These are phyloP conservation scores for Silene conica DNA, from an alignment of 148 eudicot species.

Conservation along the genomic window DNA sequence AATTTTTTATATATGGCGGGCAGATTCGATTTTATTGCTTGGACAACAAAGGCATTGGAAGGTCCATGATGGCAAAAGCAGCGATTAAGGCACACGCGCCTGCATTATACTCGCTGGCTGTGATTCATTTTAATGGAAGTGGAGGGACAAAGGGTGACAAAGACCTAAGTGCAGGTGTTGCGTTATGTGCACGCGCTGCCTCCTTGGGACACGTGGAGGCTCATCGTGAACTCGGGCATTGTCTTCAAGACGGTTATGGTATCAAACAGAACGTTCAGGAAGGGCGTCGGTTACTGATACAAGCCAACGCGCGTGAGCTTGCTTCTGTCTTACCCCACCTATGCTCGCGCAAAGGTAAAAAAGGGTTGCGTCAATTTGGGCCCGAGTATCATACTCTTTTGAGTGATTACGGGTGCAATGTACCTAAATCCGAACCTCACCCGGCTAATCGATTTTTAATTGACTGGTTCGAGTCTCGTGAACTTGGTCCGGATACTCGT, in stretches of 20 bases:
- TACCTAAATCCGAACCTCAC: conserved; percentile 61
- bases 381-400: conserved; percentile 40
- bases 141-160: conserved; percentile 62
- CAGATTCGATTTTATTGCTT: conserved; percentile 82
- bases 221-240: conserved; percentile 84
- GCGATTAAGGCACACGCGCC: conserved; percentile 65
- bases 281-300: conserved; percentile 74
- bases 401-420: conserved; percentile 79
- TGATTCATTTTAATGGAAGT: conserved; percentile 83
- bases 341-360: background rate
- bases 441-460: conserved; percentile 65
- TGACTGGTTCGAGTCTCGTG: conserved; percentile 52
- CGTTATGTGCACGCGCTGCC: conserved; percentile 84
- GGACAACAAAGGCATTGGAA: conserved; percentile 52
- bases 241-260: conserved; percentile 97
- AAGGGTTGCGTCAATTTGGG: background rate
- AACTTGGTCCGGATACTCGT: conserved; percentile 22
- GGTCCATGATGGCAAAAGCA: conserved; percentile 66
- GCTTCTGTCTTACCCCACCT: conserved; percentile 38
- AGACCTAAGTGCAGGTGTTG: conserved; percentile 86
- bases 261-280: conserved; percentile 62
- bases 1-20: background rate
- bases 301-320: conserved; percentile 91
- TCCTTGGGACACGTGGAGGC: conserved; percentile 86
- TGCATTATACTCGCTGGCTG: conserved; percentile 62